Base-by-base conservation (phyloP, 495 filamentous ascomycete species). In the Penicillium pulvis region DNA sequence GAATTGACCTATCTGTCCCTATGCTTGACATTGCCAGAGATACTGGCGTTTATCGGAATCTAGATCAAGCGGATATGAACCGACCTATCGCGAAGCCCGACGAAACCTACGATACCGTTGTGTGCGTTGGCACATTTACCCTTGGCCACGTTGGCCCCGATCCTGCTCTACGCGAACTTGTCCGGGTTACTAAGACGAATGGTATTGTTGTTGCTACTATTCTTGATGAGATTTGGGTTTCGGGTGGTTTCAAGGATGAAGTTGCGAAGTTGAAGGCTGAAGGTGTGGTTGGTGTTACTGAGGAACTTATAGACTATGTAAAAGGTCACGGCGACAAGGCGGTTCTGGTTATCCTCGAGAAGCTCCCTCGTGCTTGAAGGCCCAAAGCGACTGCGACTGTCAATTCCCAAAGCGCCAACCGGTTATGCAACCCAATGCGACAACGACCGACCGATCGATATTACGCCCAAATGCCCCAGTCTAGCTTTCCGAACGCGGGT, bases 71-170 rank as follows among this genome's bases (percentile, higher is more conserved):
- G 7, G 76, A 81, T 55, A 56, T 81, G 61, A 73, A 71, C 23
- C 56, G 65, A 35, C 69, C 60, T 3, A 67, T 78, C 9, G 52
- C 66, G 9, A 61, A 62, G 46, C 36, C 61, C 2, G 71, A 73
- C 51, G 64, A 60, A 2, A 66, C 60, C 3, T 81, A 81, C 51
- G 76, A 81, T 16, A 63, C 75, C 1, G 71, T 81, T 14, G 72
- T 70, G 10, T 81, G 79, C 51, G 71, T 70, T 6, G 79, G 79
- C 26, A 81, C 76, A 5, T 76, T 81, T 45, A 80, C 79, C 9
- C 69, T 70, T 1, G 77, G 75, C 19, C 79, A 80, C 55, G 77
- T 81, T 28, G 77, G 77, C 0, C 75, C 77, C 8, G 69, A 67
- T 48, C 76, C 77, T 12, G 68, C 76, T 8, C 45, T 73, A 49